Evolutionary conservation across 768 basidiomycete genomes (phyloP).

Genomic region (Macrolepiota dolichaula): DNA sequence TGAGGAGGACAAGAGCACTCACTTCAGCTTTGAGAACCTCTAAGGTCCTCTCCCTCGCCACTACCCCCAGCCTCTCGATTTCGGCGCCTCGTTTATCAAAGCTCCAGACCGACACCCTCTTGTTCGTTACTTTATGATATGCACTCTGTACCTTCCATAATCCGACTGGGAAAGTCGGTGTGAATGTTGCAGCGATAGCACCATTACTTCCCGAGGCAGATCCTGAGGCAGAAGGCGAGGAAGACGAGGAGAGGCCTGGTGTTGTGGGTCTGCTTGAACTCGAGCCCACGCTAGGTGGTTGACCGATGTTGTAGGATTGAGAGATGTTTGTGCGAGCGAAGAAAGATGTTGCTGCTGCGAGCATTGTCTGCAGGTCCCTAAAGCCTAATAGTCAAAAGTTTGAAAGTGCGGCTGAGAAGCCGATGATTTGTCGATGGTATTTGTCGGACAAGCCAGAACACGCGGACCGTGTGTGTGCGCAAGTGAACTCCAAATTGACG

Average conservation of each 20-base stretch:
- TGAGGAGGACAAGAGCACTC: constrained; percentile 14
- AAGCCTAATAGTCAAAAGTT: neutral
- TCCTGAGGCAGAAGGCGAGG: constrained; percentile 19
- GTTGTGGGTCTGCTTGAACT: constrained; percentile 44
- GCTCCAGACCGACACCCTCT: constrained; percentile 90
- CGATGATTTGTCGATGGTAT: neutral
- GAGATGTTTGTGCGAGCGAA: constrained; percentile 79
- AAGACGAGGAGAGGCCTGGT: constrained; percentile 30
- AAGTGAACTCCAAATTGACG: too few relatives aligned
- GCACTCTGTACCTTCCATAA: constrained; percentile 89
- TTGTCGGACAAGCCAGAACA: too few relatives aligned
- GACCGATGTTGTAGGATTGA: constrained; percentile 71
- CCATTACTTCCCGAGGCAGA: constrained; percentile 14
- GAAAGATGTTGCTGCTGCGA: constrained; percentile 82
- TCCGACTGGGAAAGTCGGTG: constrained; percentile 68
- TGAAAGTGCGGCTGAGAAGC: neutral
- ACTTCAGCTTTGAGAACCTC: constrained; percentile 93
- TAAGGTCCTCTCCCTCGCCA: constrained; percentile 68
- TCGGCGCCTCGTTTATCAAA: constrained; percentile 82
- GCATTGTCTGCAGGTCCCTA: constrained; percentile 38
- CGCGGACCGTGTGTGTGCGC: too few relatives aligned
- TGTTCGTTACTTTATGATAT: constrained; percentile 83
- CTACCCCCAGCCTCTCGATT: constrained; percentile 62
- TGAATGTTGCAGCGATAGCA: constrained; percentile 35
- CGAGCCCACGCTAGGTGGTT: constrained; percentile 22